Conservation (phyloP, 1,139 yeast genomes). For the Sporopachydermia cereana region DNA sequence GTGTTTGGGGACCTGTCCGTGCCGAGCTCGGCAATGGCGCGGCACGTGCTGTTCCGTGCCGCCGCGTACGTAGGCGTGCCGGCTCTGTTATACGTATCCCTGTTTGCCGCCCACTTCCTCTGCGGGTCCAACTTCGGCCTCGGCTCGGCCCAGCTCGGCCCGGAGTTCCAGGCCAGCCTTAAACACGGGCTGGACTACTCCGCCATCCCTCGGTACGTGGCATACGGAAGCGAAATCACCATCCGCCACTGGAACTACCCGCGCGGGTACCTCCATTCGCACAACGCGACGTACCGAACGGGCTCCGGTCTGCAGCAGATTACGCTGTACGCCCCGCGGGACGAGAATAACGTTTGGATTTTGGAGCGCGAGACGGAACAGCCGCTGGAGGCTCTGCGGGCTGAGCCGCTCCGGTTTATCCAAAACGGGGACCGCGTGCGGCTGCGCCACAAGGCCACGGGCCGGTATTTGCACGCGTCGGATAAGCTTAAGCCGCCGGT, state of each 20-base stretch:
- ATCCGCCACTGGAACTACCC: conserved; percentile 48
- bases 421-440: conserved; percentile 41
- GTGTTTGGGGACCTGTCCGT: conserved; percentile 45
- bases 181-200: conserved; percentile 28
- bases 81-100: conserved; percentile 32
- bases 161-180: conserved; percentile 46
- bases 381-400: conserved; percentile 13
- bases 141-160: conserved; percentile 40
- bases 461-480: conserved; percentile 46
- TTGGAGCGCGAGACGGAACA: conserved; percentile 32
- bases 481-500: conserved; percentile 56
- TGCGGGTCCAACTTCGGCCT: conserved; percentile 36
- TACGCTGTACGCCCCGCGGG: conserved; percentile 43
- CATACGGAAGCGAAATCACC: conserved; percentile 56
- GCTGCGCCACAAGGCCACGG: conserved; percentile 50
- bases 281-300: conserved; percentile 36
- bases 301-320: conserved; percentile 63
- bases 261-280: conserved; percentile 63
- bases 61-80: conserved; percentile 37
- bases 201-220: conserved; percentile 36
- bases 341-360: conserved; percentile 53
- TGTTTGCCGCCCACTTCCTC: conserved; percentile 40
- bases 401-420: conserved; percentile 27
- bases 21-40: conserved; percentile 22
- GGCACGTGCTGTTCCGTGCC: conserved; percentile 25